These are phyloP conservation scores for Rhipidocladum racemiflorum DNA, from an alignment of 176 grass and related monocot genomes.

Conservation along the genomic window DNA sequence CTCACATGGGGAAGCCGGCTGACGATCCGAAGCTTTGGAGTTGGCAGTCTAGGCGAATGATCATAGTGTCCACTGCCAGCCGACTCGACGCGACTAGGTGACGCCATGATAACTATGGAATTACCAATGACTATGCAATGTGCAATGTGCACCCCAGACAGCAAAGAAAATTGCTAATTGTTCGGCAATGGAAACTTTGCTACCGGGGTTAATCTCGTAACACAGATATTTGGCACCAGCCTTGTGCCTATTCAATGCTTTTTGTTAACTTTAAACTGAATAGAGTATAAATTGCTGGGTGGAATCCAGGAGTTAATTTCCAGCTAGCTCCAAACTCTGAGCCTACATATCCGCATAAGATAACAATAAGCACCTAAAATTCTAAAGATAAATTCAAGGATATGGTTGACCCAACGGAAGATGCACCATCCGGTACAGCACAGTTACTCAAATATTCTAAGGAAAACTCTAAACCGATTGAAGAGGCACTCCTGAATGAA, in stretches of 20 bases:
- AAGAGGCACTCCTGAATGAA: background rate
- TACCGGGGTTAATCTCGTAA: background rate
- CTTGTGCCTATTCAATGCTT: background rate
- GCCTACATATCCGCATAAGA: background rate
- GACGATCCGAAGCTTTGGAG: too few species aligned
- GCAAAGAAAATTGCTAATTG: background rate
- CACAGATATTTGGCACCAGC: background rate
- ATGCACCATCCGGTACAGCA: background rate
- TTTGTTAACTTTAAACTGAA: constrained; percentile 17
- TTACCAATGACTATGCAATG: background rate
- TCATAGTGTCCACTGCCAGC: too few species aligned
- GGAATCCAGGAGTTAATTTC: constrained; percentile 21
- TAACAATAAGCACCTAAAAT: constrained; percentile 17
- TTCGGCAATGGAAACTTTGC: background rate
- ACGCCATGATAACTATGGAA: too few species aligned
- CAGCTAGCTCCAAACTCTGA: constrained; percentile 4
- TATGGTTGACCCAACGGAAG: background rate
- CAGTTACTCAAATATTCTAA: background rate
- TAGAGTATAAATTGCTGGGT: background rate
- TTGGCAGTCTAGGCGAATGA: too few species aligned
- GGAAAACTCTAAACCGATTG: background rate
- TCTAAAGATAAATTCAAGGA: background rate
- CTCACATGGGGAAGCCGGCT: too few species aligned
- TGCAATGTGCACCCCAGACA: background rate
- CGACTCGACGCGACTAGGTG: too few species aligned